Conservation (phyloP, 306 rosid genomes). For the cucumber (Cucumis sativus) region DNA sequence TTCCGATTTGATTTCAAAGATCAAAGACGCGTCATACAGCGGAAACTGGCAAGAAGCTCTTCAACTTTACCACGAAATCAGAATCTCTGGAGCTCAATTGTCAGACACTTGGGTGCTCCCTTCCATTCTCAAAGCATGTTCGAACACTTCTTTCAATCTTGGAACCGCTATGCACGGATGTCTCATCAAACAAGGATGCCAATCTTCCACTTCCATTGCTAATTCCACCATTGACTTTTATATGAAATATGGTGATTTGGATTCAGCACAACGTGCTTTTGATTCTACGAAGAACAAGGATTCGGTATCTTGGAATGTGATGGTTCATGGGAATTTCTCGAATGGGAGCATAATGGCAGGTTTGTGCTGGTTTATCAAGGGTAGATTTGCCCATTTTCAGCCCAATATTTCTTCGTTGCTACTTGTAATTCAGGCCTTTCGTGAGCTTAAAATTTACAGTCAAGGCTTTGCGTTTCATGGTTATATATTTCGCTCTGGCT, state of each 20-base stretch:
- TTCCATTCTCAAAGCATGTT: conserved; percentile 28
- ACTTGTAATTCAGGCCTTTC: conserved; percentile 31
- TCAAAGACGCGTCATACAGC: conserved; percentile 17
- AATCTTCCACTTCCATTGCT: conserved; percentile 23
- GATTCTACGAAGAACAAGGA: conserved; percentile 15
- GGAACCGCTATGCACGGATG: conserved; percentile 26
- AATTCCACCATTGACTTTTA: conserved; percentile 34
- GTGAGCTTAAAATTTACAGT: conserved; percentile 4
- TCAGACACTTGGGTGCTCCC: conserved; percentile 17
- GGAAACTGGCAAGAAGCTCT: conserved; percentile 28
- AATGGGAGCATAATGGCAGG: conserved; percentile 19
- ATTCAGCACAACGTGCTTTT: conserved; percentile 24
- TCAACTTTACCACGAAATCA: conserved; percentile 15
- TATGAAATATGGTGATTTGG: conserved; percentile 19
- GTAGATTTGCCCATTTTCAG: conserved; percentile 16
- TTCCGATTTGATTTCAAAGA: conserved; percentile 13
- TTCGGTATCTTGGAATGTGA: conserved; percentile 35
- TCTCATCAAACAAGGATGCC: conserved; percentile 24
- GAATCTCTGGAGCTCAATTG: neutral
- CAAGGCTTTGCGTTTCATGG: conserved; percentile 23
- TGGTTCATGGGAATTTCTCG: conserved; percentile 24
- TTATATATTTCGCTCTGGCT: conserved; percentile 14
- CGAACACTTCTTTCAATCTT: conserved; percentile 10
- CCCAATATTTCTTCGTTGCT: conserved; percentile 36
- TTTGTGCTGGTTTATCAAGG: conserved; percentile 22